Evolutionary conservation across 176 grass and related monocot species (phyloP), one percentile per base, ranked within the genome.

Genomic region (Musa troglodytarum): DNA sequence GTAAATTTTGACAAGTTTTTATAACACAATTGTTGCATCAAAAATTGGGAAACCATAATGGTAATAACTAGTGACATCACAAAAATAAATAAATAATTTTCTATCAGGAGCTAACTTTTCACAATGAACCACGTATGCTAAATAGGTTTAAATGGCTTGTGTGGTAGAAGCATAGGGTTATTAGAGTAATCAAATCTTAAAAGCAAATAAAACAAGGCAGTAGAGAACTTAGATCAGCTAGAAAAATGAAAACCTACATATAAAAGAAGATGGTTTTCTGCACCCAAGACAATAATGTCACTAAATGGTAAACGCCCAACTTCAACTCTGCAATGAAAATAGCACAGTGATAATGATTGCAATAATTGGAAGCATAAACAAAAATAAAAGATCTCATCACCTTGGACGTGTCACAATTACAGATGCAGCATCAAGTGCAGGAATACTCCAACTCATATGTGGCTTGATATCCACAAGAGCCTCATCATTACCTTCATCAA

Each of bases 361-460:
- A 24, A 20, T n/a, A 7, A 29, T 34, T n/a, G 9, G 9, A 52
- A 1, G 0, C 5, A 20, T 64, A 74, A 73, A 43, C 14, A 28
- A 1, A 75, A 78, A 65, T 52, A 76, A 73, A 92, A 83, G 58
- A 3, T 68, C 79, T 77, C 86, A 78, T 79, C 69, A 96, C 93
- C 93, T 90, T 86, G 93, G 90, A 28, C 90, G 93, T 77, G 93
- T 97, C 71, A 97, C 82, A 26, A 77, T 78, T 73, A 97, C 81
- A 28, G 93, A 83, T 65, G 77, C 83, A 81, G 89, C 93, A 88
- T 88, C 85, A 81, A 90, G 81, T 77, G 93, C 93, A 83, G 90
- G 82, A 73, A 93, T 84, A 75, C 81, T 97, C 93, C 93, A 97
- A 74, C 81, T 97, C 67, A 76, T 77, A 68, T 88, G 85, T 80